A percentile compares a stretch with the other conserved stretches of the same genome.
Evolutionary conservation across 163 green algal species (phyloP).

Genomic region (Trebouxiophyceae sp.): DNA sequence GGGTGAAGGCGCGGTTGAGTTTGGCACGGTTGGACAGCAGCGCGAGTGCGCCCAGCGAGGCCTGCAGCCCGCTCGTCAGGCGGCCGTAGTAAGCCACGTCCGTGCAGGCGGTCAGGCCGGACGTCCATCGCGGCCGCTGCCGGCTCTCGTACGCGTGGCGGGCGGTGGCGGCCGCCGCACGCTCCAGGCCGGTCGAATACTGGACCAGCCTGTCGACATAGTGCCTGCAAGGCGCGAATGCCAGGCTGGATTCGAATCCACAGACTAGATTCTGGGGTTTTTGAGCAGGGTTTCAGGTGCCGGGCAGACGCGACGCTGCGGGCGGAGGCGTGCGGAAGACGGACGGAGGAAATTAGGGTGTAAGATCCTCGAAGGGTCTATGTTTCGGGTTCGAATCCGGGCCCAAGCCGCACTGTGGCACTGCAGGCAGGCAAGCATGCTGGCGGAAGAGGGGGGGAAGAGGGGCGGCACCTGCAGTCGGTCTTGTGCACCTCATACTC

Average conservation of each 20-base stretch:
- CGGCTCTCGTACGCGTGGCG: background rate
- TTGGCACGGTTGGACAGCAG: background rate
- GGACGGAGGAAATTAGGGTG: too few species aligned
- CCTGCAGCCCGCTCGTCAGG: background rate
- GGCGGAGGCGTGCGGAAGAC: too few species aligned
- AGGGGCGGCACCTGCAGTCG: slow-evolving; percentile 39
- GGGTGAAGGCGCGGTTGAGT: background rate
- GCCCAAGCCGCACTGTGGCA: too few species aligned
- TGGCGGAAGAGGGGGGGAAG: background rate
- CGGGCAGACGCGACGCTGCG: too few species aligned
- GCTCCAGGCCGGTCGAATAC: slow-evolving; percentile 42
- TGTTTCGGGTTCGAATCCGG: too few species aligned
- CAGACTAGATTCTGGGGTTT: too few species aligned
- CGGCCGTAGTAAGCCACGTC: background rate
- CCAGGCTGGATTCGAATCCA: too few species aligned
- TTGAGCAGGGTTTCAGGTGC: too few species aligned
- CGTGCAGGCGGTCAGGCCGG: background rate
- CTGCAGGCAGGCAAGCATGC: background rate
- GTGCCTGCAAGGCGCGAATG: too few species aligned
- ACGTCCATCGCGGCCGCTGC: background rate
- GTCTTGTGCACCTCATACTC: slow-evolving; percentile 48
- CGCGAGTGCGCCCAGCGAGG: background rate
- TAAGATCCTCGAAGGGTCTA: too few species aligned
- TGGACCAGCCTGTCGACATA: slow-evolving; percentile 52
- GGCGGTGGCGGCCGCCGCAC: slow-evolving; percentile 11